phyloP scores from a whole-genome alignment of 148 eudicot genomes.

The Vaccinium myrtillus region DNA sequence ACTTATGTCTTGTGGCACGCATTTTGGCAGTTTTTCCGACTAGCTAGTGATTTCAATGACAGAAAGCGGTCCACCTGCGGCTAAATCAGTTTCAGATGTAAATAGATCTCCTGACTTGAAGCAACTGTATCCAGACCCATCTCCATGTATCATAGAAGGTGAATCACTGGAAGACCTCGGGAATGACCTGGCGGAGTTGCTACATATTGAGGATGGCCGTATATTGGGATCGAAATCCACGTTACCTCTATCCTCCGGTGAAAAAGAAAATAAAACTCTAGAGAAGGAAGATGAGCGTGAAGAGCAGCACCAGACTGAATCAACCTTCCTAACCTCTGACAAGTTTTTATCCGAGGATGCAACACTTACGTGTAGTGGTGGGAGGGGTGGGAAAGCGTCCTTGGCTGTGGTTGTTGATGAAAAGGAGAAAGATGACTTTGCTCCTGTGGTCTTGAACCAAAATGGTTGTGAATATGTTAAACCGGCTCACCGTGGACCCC shows the following conservation, averaged over 20 bases:
- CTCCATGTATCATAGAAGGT: constrained; percentile 20
- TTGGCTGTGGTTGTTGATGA: constrained; percentile 16
- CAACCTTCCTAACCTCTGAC: constrained; percentile 25
- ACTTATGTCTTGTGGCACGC: neutral
- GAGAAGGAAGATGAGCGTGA: constrained; percentile 28
- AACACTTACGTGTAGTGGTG: constrained; percentile 35
- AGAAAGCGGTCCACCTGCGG: constrained; percentile 36
- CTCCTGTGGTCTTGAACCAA: constrained; percentile 16
- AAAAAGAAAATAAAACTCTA: constrained; percentile 25
- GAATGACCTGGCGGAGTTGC: constrained; percentile 29
- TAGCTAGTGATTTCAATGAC: constrained; percentile 30
- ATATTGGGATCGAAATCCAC: constrained; percentile 16
- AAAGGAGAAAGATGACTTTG: constrained; percentile 25
- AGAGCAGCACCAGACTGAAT: constrained; percentile 17
- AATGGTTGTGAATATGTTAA: constrained; percentile 17
- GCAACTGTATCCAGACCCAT: constrained; percentile 18
- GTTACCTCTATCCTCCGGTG: constrained; percentile 17
- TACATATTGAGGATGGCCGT: constrained; percentile 36
- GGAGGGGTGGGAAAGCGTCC: neutral
- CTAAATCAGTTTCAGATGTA: constrained; percentile 24
- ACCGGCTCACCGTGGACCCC: constrained; percentile 24
- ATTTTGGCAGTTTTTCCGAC: constrained; percentile 14
- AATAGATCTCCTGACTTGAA: constrained; percentile 23
- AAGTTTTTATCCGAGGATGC: constrained; percentile 42
- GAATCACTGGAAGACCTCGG: constrained; percentile 40